These are phyloP conservation scores for Penicillium sp. DNA, from an alignment of 2,329 filamentous ascomycete species.

Conservation along the genomic window DNA sequence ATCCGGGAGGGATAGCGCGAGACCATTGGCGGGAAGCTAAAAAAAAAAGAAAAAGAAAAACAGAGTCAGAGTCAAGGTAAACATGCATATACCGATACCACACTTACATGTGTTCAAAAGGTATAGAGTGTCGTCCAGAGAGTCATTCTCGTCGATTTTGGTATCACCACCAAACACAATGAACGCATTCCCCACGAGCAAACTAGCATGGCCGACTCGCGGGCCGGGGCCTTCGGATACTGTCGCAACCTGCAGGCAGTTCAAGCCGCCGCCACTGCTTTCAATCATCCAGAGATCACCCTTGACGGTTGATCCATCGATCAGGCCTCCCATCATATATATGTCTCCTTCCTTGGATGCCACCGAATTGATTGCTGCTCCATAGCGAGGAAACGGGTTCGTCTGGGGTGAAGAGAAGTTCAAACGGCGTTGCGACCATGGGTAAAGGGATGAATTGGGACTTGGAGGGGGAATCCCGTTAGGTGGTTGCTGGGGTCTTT, in stretches of 20 bases:
- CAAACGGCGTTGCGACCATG: constrained; percentile 88
- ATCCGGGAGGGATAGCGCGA: constrained; percentile 80
- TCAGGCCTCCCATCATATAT: constrained; percentile 94
- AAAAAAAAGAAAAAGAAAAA: constrained; percentile 8
- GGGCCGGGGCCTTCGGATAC: constrained; percentile 93
- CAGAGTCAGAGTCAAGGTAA: constrained; percentile 30
- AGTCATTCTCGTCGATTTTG: constrained; percentile 89
- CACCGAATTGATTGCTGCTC: constrained; percentile 87
- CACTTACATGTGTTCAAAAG: constrained; percentile 92
- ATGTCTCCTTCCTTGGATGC: constrained; percentile 96
- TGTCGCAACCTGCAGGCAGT: constrained; percentile 87
- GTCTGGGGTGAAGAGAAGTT: constrained; percentile 79
- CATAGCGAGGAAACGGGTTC: constrained; percentile 93
- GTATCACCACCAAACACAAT: constrained; percentile 99
- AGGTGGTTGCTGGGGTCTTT: constrained; percentile 50
- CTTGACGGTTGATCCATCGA: constrained; percentile 92
- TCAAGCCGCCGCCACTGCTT: constrained; percentile 73
- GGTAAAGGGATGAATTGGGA: constrained; percentile 79
- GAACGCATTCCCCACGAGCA: constrained; percentile 96
- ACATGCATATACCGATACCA: background rate
- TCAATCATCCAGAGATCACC: constrained; percentile 98
- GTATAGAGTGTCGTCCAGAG: constrained; percentile 92
- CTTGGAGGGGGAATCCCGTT: constrained; percentile 52
- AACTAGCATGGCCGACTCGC: constrained; percentile 86
- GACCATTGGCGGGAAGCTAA: constrained; percentile 97